phyloP scores from a whole-genome alignment of 176 grass and related monocot species.

The Dactylis glomerata region DNA sequence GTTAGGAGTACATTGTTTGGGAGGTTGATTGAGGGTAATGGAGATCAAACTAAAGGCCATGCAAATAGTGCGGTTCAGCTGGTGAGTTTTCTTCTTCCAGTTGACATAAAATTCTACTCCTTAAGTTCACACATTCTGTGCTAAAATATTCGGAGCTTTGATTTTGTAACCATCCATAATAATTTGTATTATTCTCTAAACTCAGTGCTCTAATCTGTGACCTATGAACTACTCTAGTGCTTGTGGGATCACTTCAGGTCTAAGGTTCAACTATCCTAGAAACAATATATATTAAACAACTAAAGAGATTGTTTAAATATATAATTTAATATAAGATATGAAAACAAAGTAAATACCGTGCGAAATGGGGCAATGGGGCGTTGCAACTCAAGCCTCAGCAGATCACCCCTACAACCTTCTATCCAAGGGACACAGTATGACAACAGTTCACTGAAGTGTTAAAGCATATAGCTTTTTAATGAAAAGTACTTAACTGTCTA shows the following conservation, averaged over 20 bases:
- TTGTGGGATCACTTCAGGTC: not conserved
- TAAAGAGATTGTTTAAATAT: not conserved
- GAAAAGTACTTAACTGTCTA: not conserved
- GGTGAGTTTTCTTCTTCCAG: slow-evolving; percentile 50
- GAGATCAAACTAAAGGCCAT: slow-evolving; percentile 44
- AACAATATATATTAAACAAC: not conserved
- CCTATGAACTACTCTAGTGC: not conserved
- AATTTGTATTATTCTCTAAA: slow-evolving; percentile 15
- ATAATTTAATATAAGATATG: not conserved
- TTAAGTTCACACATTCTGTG: slow-evolving; percentile 15
- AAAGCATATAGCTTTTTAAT: not conserved
- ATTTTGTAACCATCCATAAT: not conserved
- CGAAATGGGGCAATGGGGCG: not conserved
- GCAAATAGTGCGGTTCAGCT: slow-evolving; percentile 54
- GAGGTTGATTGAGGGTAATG: slow-evolving; percentile 50
- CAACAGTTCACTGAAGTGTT: not conserved
- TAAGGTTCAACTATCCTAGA: not conserved
- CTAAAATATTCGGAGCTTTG: slow-evolving; percentile 4
- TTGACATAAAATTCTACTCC: slow-evolving; percentile 4
- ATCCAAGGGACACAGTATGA: not conserved
- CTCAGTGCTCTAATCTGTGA: slow-evolving; percentile 16
- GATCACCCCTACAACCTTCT: not conserved
- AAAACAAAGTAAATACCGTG: not conserved
- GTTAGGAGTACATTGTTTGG: slow-evolving; percentile 70
- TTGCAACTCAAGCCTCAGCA: not conserved